Conservation (phyloP, 2,329 filamentous ascomycete genomes). For the Chrysoporthe austroafricana region DNA sequence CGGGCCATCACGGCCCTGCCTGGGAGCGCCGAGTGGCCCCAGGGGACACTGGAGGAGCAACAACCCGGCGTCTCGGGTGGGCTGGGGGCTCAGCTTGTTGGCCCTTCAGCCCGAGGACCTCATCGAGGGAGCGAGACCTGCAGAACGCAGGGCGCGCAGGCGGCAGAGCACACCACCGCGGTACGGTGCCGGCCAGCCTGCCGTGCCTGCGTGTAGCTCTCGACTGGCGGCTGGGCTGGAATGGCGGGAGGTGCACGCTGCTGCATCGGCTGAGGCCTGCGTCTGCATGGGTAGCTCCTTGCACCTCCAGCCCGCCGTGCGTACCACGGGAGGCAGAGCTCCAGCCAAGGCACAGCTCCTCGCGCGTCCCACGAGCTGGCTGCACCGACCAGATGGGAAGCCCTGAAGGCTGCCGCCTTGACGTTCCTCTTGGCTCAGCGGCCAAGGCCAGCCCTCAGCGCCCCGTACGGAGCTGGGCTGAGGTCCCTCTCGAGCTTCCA, state of each 20-base stretch:
- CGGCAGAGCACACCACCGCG: constrained; percentile 6
- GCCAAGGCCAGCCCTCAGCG: neutral
- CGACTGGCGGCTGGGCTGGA: constrained; percentile 1
- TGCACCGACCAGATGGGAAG: neutral
- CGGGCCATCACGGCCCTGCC: neutral
- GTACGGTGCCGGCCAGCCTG: neutral
- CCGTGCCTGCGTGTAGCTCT: neutral
- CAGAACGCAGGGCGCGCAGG: neutral
- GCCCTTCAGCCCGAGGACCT: neutral
- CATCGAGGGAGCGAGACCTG: constrained; percentile 6
- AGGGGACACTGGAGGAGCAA: neutral
- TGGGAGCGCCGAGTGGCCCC: neutral
- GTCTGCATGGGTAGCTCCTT: constrained; percentile 15
- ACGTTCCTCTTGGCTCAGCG: no score
- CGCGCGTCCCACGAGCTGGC: neutral
- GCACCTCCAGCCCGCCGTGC: neutral
- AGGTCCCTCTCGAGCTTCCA: constrained; percentile 7
- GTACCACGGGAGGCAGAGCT: neutral
- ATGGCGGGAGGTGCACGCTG: neutral
- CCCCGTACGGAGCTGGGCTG: neutral
- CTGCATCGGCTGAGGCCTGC: constrained; percentile 10
- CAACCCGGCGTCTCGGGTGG: neutral
- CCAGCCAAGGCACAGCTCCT: neutral
- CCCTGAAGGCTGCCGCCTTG: neutral
- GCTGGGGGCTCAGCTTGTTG: neutral